Conservation (phyloP, 1,284 basidiomycete species). For the Irpex lacteus region DNA sequence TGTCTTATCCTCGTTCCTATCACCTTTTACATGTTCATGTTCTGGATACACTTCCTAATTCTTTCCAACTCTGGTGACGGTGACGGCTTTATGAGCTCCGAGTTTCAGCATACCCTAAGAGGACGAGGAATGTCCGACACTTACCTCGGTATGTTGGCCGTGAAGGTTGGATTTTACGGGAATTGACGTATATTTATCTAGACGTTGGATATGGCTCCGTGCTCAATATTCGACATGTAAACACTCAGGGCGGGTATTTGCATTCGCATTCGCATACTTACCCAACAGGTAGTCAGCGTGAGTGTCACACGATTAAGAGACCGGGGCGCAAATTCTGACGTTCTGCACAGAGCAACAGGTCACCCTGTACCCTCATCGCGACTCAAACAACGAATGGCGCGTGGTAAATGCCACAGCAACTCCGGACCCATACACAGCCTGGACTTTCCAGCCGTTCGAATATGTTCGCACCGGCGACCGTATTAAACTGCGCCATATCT, state of each 20-base stretch:
- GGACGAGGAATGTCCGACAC: constrained; percentile 93
- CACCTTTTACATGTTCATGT: constrained; percentile 93
- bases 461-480: constrained; percentile 69
- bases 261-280: constrained; percentile 94
- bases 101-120: constrained; percentile 96
- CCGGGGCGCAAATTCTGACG: background rate
- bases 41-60: constrained; percentile 91
- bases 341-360: constrained; percentile 86
- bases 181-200: constrained; percentile 46
- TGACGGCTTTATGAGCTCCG: constrained; percentile 98
- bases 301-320: constrained; percentile 25
- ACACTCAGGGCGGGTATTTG: constrained; percentile 97
- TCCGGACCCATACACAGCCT: constrained; percentile 52
- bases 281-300: constrained; percentile 83
- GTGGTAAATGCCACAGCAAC: constrained; percentile 69
- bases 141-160: constrained; percentile 62
- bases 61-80: constrained; percentile 91
- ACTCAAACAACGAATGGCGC: constrained; percentile 90
- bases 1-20: constrained; percentile 87
- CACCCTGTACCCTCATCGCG: constrained; percentile 95
- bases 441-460: constrained; percentile 53
- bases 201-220: constrained; percentile 88
- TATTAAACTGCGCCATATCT: constrained; percentile 82
- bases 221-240: constrained; percentile 84
- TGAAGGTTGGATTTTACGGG: constrained; percentile 4